Base-by-base conservation (phyloP, 192 early-diverging fungal genomes). In the Backusella mclennaniae region DNA sequence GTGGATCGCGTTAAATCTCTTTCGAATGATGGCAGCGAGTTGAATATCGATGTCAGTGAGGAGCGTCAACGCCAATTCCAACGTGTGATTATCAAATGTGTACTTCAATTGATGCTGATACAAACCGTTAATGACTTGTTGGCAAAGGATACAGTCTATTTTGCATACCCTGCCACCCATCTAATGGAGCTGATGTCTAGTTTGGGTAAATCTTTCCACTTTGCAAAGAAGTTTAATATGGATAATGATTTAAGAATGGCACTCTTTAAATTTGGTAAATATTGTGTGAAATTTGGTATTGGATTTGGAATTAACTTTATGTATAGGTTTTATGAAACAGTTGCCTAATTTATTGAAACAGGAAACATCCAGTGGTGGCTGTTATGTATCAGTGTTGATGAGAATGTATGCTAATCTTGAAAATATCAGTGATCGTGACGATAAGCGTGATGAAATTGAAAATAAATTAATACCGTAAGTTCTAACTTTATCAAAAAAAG, bases 311-410 rank as follows among this genome's bases (percentile, higher is more conserved):
- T n/a, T 49, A 26, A 35, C 21, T 42, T 68, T 41, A 3, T 66
- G 4, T 23, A 21, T 49, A 82, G 95, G 96, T 14, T 94, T 95
- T 33, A 96, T 96, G 88, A 91, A 94, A 21, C 94, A 95, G 49
- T 78, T 97, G 74, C 97, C 97, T 21, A 96, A 96, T 71, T 75
- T 98, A 53, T 87, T 97, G 31, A 96, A 95, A 76, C 96, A 96
- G 80, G 97, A 98, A 83, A 95, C 95, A 14, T 85, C 83, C 33
- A 91, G 87, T 84, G 93, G 87, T 46, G 80, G 90, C 77, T 86
- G 93, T 76, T 82, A 90, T 80, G 84, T 86, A 52, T 84, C 80
- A 77, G 90, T 95, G 17, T 84, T 96, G 63, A 87, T 93, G 80
- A 90, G 90, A 59, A 86, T 87, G 86, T 83, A 83, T 80, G 73